Percentiles rank a stretch among this genome's conserved stretches.
These are phyloP conservation scores for Castanea mollissima DNA, from an alignment of 306 rosid genomes.

Conservation along the genomic window DNA sequence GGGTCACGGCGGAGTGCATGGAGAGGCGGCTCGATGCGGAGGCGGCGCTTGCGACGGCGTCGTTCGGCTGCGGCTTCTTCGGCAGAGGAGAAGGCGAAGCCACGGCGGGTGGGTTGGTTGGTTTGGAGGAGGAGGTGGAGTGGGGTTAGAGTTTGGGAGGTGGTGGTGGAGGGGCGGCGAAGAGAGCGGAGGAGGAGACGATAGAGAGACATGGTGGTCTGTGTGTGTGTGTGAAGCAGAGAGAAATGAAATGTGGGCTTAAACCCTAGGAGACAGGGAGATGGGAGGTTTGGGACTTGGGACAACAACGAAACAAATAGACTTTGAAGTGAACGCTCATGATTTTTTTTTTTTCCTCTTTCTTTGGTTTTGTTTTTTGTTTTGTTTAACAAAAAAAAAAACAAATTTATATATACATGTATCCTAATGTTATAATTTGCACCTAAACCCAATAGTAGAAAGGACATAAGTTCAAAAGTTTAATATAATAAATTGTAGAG, in stretches of 20 bases:
- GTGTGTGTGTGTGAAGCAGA: not conserved
- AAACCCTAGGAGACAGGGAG: conserved; percentile 17
- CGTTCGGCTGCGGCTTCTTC: conserved; percentile 97
- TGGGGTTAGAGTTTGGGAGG: conserved; percentile 3
- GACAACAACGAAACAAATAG: too few relatives aligned
- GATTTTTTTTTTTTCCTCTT: too few relatives aligned
- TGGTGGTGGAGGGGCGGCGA: conserved; percentile 30
- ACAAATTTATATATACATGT: too few relatives aligned
- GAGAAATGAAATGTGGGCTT: not conserved
- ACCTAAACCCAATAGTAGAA: too few relatives aligned
- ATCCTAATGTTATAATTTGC: too few relatives aligned
- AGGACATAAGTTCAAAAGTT: rapidly evolving
- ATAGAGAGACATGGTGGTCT: conserved; percentile 44
- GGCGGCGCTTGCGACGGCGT: conserved; percentile 83
- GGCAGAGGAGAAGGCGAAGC: conserved; percentile 80
- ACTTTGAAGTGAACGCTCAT: too few relatives aligned
- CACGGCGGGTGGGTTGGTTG: not conserved
- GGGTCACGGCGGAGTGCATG: conserved; percentile 77
- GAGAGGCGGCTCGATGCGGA: conserved; percentile 90
- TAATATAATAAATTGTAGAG: too few relatives aligned
- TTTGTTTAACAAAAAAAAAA: too few relatives aligned
- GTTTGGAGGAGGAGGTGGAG: conserved; percentile 14
- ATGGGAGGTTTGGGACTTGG: too few relatives aligned
- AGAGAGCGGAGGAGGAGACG: conserved; percentile 65
- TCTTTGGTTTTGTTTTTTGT: too few relatives aligned